A percentile compares a stretch with the other conserved stretches of the same genome.
phyloP scores from a whole-genome alignment of 768 basidiomycete genomes.

The Tephrocybe sp. region DNA sequence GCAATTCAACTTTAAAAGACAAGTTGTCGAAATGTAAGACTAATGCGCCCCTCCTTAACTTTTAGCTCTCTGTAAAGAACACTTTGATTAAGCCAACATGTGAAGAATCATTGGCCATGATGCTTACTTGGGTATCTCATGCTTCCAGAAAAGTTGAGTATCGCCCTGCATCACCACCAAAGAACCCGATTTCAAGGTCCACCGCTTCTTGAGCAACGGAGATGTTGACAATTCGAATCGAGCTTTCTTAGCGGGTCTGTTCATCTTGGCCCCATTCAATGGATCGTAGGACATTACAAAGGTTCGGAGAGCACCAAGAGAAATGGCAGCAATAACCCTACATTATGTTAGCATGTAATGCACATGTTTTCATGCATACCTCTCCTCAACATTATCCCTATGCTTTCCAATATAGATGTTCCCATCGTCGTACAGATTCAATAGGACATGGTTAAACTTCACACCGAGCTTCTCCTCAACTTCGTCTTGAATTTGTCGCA shows the following conservation, averaged over 20 bases:
- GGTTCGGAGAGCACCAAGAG: conserved; percentile 25
- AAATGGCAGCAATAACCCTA: conserved; percentile 30
- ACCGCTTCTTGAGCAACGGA: conserved; percentile 17
- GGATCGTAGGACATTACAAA: conserved; percentile 27
- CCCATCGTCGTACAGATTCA: conserved; percentile 29
- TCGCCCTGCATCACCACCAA: conserved; percentile 31
- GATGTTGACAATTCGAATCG: not conserved
- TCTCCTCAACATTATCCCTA: conserved; percentile 26
- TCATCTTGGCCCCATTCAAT: conserved; percentile 1
- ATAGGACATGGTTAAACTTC: conserved; percentile 29
- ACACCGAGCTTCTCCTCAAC: conserved; percentile 26
- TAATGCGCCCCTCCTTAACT: conserved; percentile 27
- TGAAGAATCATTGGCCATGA: too few species aligned
- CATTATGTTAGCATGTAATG: not conserved
- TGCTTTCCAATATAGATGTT: conserved; percentile 29
- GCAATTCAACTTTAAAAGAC: conserved; percentile 5
- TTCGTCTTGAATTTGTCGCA: conserved; percentile 25
- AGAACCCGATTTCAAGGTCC: conserved; percentile 23
- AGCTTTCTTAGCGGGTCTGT: conserved; percentile 1
- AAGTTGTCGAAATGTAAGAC: conserved; percentile 28
- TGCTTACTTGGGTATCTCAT: conserved; percentile 28
- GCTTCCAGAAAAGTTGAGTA: conserved; percentile 30
- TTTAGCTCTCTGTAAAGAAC: conserved; percentile 27
- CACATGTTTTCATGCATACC: conserved; percentile 7
- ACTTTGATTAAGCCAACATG: too few species aligned